Percentiles rank a stretch among this genome's conserved stretches.
Conservation (phyloP, 2,329 filamentous ascomycete species). For the Parafenestella ontariensis region DNA sequence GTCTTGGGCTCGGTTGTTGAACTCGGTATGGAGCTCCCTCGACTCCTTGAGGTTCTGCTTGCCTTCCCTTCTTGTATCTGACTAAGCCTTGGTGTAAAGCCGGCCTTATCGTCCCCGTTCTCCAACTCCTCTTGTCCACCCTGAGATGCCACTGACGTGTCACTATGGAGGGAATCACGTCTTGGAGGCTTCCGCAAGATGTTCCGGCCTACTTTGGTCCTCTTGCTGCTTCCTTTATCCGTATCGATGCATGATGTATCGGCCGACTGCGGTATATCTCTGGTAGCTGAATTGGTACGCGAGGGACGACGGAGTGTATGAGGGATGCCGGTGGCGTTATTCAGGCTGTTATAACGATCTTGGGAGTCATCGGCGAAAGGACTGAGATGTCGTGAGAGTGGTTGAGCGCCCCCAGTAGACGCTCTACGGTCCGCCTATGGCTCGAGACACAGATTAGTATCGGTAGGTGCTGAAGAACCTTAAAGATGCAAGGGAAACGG, state of each 20-base stretch:
- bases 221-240: constrained; percentile 31
- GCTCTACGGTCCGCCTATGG: constrained; percentile 40
- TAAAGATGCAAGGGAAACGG: constrained; percentile 12
- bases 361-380: constrained; percentile 20
- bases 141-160: constrained; percentile 15
- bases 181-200: constrained; percentile 31
- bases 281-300: constrained; percentile 28
- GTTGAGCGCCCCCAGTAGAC: constrained; percentile 27
- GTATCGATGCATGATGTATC: constrained; percentile 29
- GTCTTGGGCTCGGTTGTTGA: constrained; percentile 20
- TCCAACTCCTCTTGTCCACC: constrained; percentile 22
- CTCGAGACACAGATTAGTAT: constrained; percentile 30
- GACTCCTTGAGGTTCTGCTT: constrained; percentile 24
- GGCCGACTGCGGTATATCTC: constrained; percentile 24
- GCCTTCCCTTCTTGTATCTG: constrained; percentile 52
- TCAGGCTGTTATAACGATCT: constrained; percentile 21
- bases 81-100: constrained; percentile 50
- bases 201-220: constrained; percentile 25
- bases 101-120: constrained; percentile 25
- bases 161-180: constrained; percentile 22
- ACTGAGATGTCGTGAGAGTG: constrained; percentile 28
- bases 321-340: constrained; percentile 13
- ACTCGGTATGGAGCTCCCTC: constrained; percentile 31
- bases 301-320: constrained; percentile 34
- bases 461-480: constrained; percentile 14